These are phyloP conservation scores for Phytopythium delawarense DNA, from an alignment of 352 stramenopile species.

Conservation along the genomic window DNA sequence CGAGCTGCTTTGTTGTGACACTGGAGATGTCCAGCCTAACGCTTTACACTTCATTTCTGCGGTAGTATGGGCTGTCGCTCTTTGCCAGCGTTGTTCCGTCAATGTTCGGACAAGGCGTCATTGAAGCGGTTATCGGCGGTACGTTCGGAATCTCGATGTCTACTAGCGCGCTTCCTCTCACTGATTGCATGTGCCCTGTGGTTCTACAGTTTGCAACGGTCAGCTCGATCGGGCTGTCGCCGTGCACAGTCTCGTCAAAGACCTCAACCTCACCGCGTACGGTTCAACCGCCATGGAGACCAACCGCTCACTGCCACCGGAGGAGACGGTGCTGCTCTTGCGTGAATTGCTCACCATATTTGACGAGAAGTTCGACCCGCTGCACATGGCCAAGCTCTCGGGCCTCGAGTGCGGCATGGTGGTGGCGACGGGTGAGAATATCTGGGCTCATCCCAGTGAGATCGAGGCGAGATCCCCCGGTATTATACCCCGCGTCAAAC, in stretches of 20 bases:
- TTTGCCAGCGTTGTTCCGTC: background rate
- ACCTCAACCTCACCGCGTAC: background rate
- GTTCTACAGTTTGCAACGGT: background rate
- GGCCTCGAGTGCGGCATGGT: constrained; percentile 14
- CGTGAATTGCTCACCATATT: constrained; percentile 6
- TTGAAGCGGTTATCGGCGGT: background rate
- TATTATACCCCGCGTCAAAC: too few species aligned
- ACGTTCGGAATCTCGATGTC: too few species aligned
- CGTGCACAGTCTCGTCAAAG: constrained; percentile 1
- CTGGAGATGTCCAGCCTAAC: too few species aligned
- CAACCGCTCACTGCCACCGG: background rate
- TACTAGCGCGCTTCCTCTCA: background rate
- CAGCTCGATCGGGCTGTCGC: background rate
- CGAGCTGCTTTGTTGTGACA: background rate
- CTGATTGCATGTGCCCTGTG: background rate
- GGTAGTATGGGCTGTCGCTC: background rate
- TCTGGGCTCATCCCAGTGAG: constrained; percentile 3
- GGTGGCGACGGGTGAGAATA: background rate
- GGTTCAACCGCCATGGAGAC: constrained; percentile 5
- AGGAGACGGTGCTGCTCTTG: constrained; percentile 6
- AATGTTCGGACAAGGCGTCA: background rate
- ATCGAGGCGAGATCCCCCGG: background rate
- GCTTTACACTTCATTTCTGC: background rate
- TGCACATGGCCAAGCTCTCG: constrained; percentile 13
- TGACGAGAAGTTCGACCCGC: constrained; percentile 4